These are phyloP conservation scores for Rhodotorula mucilaginosa DNA, from an alignment of 1,284 basidiomycete species.

Conservation along the genomic window DNA sequence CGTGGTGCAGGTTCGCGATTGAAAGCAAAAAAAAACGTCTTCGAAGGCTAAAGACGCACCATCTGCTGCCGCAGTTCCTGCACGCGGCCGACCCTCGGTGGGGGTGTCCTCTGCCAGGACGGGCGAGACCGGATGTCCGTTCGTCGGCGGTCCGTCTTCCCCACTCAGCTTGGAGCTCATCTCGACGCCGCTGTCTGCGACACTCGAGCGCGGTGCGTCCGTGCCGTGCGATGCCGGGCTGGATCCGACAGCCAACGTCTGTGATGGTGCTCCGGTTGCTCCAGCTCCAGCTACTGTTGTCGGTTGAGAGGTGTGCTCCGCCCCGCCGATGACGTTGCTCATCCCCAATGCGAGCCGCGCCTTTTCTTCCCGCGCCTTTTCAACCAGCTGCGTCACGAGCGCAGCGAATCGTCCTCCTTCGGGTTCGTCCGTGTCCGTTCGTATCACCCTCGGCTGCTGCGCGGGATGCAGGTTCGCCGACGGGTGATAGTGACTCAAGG, in stretches of 20 bases:
- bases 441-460: background rate
- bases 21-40: too few species aligned
- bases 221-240: background rate
- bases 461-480: background rate
- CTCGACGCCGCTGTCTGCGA: constrained; percentile 24
- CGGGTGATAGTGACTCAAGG: background rate
- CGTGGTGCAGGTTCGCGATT: too few species aligned
- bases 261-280: background rate
- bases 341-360: constrained; percentile 24
- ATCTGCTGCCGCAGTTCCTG: background rate
- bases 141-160: background rate
- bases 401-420: constrained; percentile 25
- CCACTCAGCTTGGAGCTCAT: constrained; percentile 12
- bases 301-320: background rate
- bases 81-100: background rate
- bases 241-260: background rate
- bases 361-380: constrained; percentile 37
- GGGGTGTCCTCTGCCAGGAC: background rate
- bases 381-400: constrained; percentile 33
- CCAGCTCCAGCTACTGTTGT: too few species aligned
- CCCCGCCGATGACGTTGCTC: background rate
- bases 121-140: background rate
- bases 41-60: background rate
- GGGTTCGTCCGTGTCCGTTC: background rate
- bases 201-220: constrained; percentile 1